phyloP scores from a whole-genome alignment of 345 rosid genomes.

The Hibiscus tridactylites region DNA sequence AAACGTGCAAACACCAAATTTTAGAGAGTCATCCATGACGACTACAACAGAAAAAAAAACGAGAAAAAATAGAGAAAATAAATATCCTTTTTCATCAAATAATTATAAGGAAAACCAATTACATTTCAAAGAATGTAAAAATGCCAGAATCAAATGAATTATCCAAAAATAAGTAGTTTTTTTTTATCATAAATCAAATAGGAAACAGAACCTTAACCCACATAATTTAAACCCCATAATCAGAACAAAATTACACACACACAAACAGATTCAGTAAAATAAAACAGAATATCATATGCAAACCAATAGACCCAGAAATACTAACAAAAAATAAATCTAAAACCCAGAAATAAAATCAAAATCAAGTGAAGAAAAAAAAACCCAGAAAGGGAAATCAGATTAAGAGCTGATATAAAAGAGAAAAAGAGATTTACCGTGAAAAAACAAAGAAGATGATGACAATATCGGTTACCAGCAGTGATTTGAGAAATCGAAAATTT shows the following conservation, averaged over 20 bases:
- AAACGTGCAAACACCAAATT: background rate
- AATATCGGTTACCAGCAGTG: slow-evolving; percentile 13
- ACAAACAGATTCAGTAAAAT: background rate
- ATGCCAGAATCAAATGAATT: slow-evolving; percentile 3
- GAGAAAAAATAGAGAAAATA: too few species aligned
- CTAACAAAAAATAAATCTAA: background rate
- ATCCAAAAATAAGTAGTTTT: background rate
- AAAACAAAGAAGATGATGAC: slow-evolving; percentile 1
- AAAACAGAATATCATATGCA: background rate
- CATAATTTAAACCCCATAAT: background rate
- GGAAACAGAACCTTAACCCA: background rate
- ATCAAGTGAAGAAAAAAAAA: background rate
- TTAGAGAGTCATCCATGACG: slow-evolving; percentile 2
- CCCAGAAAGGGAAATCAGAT: background rate
- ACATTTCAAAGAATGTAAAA: background rate
- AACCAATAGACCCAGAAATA: background rate
- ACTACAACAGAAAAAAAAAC: background rate
- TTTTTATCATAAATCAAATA: background rate
- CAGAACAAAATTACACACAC: background rate
- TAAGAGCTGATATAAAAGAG: background rate
- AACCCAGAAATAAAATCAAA: slow-evolving; percentile 2
- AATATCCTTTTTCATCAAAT: background rate
- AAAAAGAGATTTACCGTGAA: slow-evolving; percentile 24
- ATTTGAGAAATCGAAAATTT: background rate
- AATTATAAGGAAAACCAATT: background rate